Evolutionary conservation across 2,329 filamentous ascomycete genomes (phyloP).

Genomic region (Harringtonia aguacate): DNA sequence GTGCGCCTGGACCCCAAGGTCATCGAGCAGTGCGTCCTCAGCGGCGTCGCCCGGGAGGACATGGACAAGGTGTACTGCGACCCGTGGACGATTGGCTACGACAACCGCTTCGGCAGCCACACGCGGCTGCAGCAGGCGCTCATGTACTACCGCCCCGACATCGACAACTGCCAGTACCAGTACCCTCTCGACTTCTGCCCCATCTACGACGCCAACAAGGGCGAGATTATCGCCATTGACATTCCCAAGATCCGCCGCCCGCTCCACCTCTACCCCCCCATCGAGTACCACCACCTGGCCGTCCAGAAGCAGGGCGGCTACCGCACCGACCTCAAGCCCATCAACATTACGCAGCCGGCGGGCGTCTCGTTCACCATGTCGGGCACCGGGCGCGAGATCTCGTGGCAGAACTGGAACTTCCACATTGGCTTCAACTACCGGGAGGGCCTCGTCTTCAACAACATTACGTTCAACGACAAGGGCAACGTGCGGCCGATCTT

Average conservation of each 20-base stretch:
- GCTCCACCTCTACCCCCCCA: constrained; percentile 57
- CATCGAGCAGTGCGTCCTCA: constrained; percentile 78
- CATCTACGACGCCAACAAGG: constrained; percentile 73
- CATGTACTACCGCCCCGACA: constrained; percentile 86
- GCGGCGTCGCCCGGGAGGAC: constrained; percentile 69
- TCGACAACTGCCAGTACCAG: constrained; percentile 82
- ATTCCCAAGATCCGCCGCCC: constrained; percentile 68
- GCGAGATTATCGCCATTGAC: constrained; percentile 73
- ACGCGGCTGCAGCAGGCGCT: constrained; percentile 81
- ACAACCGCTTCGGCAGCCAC: constrained; percentile 73
- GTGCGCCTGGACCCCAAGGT: constrained; percentile 71
- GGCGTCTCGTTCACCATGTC: constrained; percentile 77
- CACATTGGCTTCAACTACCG: constrained; percentile 94
- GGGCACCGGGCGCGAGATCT: constrained; percentile 50
- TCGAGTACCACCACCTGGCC: constrained; percentile 69
- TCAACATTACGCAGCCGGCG: constrained; percentile 64
- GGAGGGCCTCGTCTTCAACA: constrained; percentile 81
- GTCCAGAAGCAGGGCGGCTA: constrained; percentile 68
- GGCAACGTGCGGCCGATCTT: constrained; percentile 68
- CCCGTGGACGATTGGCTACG: constrained; percentile 92
- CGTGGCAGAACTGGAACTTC: constrained; percentile 90
- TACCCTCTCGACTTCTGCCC: constrained; percentile 91
- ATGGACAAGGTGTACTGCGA: constrained; percentile 97
- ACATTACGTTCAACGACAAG: constrained; percentile 84
- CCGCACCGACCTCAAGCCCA: constrained; percentile 66